Conservation (phyloP, 257 asterid species). For the Orobanche coerulescens region DNA sequence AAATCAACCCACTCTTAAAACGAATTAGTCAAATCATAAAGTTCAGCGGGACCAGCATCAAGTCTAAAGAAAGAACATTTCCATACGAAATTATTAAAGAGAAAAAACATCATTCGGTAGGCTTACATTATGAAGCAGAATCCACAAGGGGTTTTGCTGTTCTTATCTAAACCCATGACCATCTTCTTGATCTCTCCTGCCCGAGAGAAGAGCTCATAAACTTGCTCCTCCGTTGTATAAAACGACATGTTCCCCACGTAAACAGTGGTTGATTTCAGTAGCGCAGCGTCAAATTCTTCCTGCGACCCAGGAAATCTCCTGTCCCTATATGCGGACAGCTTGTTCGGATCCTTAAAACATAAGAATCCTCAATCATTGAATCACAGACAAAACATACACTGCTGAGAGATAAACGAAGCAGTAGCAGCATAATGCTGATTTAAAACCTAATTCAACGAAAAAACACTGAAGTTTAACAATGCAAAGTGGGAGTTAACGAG, state of each 20-base stretch:
- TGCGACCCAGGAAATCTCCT: conserved; percentile 88
- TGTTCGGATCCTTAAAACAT: conserved; percentile 59
- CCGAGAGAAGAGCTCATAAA: conserved; percentile 78
- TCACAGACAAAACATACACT: background rate
- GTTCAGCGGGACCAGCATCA: background rate
- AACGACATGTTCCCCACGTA: conserved; percentile 93
- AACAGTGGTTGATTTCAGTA: conserved; percentile 59
- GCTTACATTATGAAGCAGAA: conserved; percentile 86
- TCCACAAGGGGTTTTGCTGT: conserved; percentile 90
- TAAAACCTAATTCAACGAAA: conserved; percentile 14
- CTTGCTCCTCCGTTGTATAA: conserved; percentile 97
- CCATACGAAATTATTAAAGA: background rate
- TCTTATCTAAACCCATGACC: conserved; percentile 94
- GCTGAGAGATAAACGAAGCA: background rate
- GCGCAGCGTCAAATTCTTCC: conserved; percentile 83
- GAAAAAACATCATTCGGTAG: conserved; percentile 9
- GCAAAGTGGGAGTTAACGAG: conserved; percentile 15
- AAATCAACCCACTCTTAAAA: background rate
- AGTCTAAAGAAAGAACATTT: background rate
- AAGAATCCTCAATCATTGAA: background rate
- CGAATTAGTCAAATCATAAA: background rate
- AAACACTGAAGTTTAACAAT: conserved; percentile 12
- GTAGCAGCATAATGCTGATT: background rate
- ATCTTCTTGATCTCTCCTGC: conserved; percentile 95
- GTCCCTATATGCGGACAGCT: conserved; percentile 84